Base-by-base conservation (phyloP, 31 red algal species). In the Asparagopsis taxiformis region DNA sequence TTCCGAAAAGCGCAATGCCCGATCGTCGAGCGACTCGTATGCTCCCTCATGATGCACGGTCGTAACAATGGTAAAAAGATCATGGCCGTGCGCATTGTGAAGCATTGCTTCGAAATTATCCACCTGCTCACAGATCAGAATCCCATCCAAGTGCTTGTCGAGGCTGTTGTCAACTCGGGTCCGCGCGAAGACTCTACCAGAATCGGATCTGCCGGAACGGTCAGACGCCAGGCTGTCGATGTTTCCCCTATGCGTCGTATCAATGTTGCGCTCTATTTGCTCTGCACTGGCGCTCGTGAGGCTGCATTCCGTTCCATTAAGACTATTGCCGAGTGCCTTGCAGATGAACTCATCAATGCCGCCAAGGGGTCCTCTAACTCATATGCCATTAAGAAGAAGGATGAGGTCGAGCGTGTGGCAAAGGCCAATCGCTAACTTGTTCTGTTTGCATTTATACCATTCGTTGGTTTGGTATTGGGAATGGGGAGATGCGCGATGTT, bases 21-120 rank as follows among this genome's bases (percentile, higher is more conserved):
- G 34, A 98, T 98, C 32, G 95, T 98, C 50, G 95, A 98, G 64
- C 89, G 95, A 41, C 79, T 98, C 26, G 95, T 93, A 3, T 91
- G 88, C 70, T 88, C 95, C 9, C 71, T 98, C 41, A 98, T 98
- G 95, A 98, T 93, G 89, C 91, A 98, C 56, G 95, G 95, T 15
- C 71, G 95, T 44, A 98, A 98, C 78, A 98, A 98, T 33, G 95
- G 95, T 2, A 98, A 98, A 77, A 98, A 98, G 77, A 72, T 98
- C 63, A 98, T 98, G 95, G 95, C 95, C 5, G 78, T 88, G 3
- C 80, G 95, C 46, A 98, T 98, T 70, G 95, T 98, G 53, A 98
- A 98, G 73, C 95, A 98, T 64, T 75, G 75, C 39, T 98, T 98
- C 59, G 95, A 98, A 53, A 98, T 98, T 77, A 98, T 98, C 36